These are phyloP conservation scores for Solanum hybrid DNA, from an alignment of 305 asterid genomes.

Conservation along the genomic window DNA sequence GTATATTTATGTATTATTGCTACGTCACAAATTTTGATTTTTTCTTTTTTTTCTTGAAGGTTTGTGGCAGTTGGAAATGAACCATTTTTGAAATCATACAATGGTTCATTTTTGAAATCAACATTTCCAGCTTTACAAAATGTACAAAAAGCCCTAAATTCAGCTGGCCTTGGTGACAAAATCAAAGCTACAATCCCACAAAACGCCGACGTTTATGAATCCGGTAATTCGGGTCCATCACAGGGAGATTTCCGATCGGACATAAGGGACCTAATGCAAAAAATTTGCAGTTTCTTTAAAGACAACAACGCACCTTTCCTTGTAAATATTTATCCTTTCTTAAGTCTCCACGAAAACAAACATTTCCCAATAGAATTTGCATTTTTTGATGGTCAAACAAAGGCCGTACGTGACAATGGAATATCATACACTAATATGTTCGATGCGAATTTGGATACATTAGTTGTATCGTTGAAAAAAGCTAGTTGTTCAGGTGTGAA, in stretches of 20 bases:
- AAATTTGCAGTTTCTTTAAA: conserved; percentile 31
- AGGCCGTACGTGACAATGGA: conserved; percentile 33
- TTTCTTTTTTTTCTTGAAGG: conserved; percentile 13
- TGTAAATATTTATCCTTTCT: conserved; percentile 73
- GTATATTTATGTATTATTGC: no score
- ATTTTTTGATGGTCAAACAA: conserved; percentile 44
- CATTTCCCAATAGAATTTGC: conserved; percentile 54
- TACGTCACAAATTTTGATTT: not conserved
- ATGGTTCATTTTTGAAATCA: conserved; percentile 31
- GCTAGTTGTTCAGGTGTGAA: conserved; percentile 18
- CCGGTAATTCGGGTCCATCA: conserved; percentile 40
- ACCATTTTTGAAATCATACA: conserved; percentile 56
- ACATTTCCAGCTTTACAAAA: conserved; percentile 51
- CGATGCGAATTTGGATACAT: conserved; percentile 66
- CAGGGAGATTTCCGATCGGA: conserved; percentile 52
- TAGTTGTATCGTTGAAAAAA: conserved; percentile 36
- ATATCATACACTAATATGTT: conserved; percentile 42
- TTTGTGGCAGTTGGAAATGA: conserved; percentile 68
- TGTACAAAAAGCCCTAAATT: conserved; percentile 50
- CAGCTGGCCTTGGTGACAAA: conserved; percentile 41
- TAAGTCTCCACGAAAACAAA: conserved; percentile 39
- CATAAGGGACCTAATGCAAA: conserved; percentile 39
- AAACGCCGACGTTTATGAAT: conserved; percentile 59
- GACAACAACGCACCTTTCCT: conserved; percentile 51
- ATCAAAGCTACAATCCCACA: conserved; percentile 68